Evolutionary conservation across 371 early-diverging fungal genomes (phyloP).

Genomic region (Batrachochytrium dendrobatidis): DNA sequence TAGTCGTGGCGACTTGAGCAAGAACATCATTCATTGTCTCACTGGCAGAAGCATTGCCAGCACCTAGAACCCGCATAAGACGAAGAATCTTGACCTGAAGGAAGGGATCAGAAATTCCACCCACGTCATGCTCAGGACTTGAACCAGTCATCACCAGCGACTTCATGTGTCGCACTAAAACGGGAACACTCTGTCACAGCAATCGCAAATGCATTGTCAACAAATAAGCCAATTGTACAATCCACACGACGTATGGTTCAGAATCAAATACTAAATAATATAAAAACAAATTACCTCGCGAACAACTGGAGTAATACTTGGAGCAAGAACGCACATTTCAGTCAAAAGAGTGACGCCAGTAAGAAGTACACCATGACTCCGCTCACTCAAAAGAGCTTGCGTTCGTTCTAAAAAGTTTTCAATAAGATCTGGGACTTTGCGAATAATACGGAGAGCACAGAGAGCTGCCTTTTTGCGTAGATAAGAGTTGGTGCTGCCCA

Average conservation of each 20-base stretch:
- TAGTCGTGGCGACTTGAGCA: constrained; percentile 89
- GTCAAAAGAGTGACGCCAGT: constrained; percentile 85
- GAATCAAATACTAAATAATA: not conserved
- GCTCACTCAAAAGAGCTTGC: constrained; percentile 74
- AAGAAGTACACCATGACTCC: constrained; percentile 91
- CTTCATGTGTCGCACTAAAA: constrained; percentile 81
- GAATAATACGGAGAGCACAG: constrained; percentile 83
- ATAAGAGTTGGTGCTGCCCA: constrained; percentile 86
- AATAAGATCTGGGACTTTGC: constrained; percentile 85
- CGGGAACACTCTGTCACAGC: constrained; percentile 60
- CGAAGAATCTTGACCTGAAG: constrained; percentile 91
- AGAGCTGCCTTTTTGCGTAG: constrained; percentile 95
- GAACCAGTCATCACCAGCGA: constrained; percentile 78
- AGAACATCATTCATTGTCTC: constrained; percentile 95
- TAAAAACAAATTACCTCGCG: constrained; percentile 53
- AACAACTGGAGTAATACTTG: constrained; percentile 59
- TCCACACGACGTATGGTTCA: not conserved
- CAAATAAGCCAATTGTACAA: too few species aligned
- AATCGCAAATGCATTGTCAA: not conserved
- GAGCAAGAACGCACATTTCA: constrained; percentile 75
- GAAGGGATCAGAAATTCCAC: constrained; percentile 94
- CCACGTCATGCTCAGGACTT: constrained; percentile 94
- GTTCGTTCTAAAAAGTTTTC: constrained; percentile 74
- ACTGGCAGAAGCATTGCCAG: constrained; percentile 73
- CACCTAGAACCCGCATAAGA: constrained; percentile 81